Conservation (phyloP, 2,329 filamentous ascomycete species). For the Hirsutella minnesotensis region DNA sequence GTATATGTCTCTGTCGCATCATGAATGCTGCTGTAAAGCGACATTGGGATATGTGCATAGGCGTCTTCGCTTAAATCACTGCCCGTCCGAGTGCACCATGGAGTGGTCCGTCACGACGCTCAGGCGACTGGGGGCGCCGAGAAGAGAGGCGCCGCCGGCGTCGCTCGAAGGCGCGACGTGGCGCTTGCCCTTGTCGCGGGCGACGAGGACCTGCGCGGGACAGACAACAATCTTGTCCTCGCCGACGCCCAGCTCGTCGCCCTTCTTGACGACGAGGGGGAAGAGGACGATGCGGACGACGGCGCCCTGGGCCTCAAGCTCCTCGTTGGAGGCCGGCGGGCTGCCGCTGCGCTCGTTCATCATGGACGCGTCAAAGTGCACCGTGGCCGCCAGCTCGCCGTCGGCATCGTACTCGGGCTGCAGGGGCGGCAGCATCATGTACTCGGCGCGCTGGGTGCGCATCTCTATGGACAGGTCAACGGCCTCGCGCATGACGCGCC, state of each 20-base stretch:
- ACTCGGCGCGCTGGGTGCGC: slow-evolving; percentile 92
- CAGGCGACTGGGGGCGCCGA: slow-evolving; percentile 24
- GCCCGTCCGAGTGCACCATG: slow-evolving; percentile 13
- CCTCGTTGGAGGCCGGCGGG: slow-evolving; percentile 49
- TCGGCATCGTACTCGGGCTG: slow-evolving; percentile 92
- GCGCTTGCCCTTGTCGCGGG: slow-evolving; percentile 30
- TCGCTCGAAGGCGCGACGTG: slow-evolving; percentile 38
- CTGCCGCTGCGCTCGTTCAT: slow-evolving; percentile 88
- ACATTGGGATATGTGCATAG: too few species aligned
- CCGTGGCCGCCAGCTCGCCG: slow-evolving; percentile 77
- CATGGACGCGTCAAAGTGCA: slow-evolving; percentile 81
- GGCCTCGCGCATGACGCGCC: slow-evolving; percentile 77
- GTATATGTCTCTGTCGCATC: too few species aligned
- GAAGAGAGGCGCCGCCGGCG: slow-evolving; percentile 30
- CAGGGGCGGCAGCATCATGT: slow-evolving; percentile 93
- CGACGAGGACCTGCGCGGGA: slow-evolving; percentile 85
- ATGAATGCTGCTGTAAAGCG: too few species aligned
- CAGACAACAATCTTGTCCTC: slow-evolving; percentile 94
- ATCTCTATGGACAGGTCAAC: slow-evolving; percentile 91
- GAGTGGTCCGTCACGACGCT: slow-evolving; percentile 22
- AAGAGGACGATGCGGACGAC: slow-evolving; percentile 89
- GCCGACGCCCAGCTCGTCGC: slow-evolving; percentile 73
- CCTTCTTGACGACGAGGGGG: slow-evolving; percentile 92
- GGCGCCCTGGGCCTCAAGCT: slow-evolving; percentile 63
- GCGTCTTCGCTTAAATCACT: too few species aligned